Conservation (phyloP, 2,329 filamentous ascomycete species). For the Thielaviopsis populi region DNA sequence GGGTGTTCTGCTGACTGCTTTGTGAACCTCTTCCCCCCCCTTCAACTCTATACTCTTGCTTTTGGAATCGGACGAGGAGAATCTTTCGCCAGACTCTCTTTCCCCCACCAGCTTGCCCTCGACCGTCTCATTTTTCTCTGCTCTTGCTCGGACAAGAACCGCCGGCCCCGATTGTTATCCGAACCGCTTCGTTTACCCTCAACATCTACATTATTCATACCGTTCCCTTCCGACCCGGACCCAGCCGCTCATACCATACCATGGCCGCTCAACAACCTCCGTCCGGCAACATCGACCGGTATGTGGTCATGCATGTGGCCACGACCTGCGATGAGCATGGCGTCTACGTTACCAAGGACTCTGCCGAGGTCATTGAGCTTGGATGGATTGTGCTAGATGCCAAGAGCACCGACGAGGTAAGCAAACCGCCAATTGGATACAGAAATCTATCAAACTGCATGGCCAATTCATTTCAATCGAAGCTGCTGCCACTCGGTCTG, state of each 20-base stretch:
- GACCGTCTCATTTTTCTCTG: neutral
- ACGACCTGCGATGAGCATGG: slow-evolving; percentile 99
- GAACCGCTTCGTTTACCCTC: neutral
- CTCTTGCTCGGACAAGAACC: neutral
- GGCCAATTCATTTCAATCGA: neutral
- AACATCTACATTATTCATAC: neutral
- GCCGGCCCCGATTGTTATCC: neutral
- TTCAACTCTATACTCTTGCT: neutral
- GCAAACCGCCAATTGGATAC: slow-evolving; percentile 21
- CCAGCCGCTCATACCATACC: neutral
- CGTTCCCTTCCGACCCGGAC: neutral
- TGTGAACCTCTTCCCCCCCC: neutral
- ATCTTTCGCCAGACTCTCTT: neutral
- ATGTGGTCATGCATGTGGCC: slow-evolving; percentile 94
- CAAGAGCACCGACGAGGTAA: slow-evolving; percentile 83
- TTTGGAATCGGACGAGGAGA: neutral
- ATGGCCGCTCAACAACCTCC: slow-evolving; percentile 31
- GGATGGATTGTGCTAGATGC: slow-evolving; percentile 94
- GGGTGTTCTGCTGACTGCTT: neutral
- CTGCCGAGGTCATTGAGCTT: slow-evolving; percentile 96
- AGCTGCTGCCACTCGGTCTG: neutral
- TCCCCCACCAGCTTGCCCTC: neutral
- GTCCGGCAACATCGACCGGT: slow-evolving; percentile 74
- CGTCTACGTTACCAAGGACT: slow-evolving; percentile 98
- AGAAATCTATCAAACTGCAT: neutral